Evolutionary conservation across 2,329 filamentous ascomycete species (phyloP).

Genomic region (Bretziella fagacearum): DNA sequence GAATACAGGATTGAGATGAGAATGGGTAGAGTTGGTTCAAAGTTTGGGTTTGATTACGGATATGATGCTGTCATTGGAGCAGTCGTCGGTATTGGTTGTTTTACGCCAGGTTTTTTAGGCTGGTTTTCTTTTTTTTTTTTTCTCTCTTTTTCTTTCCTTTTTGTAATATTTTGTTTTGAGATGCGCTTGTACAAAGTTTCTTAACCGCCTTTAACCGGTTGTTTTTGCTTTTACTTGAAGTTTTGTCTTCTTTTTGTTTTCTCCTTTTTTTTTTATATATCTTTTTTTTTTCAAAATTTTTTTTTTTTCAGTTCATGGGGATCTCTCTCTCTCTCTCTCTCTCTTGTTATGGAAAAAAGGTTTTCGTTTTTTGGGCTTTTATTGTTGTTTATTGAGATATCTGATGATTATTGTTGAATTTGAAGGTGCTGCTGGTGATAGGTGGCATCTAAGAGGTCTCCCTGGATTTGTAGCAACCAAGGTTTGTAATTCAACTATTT

Average conservation of each 20-base stretch:
- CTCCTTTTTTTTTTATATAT: not conserved
- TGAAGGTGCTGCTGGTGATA: not conserved
- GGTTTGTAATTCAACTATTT: no score
- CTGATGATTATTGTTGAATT: conserved; percentile 7
- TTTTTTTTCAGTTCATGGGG: not conserved
- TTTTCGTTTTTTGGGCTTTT: not conserved
- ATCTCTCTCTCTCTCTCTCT: no score
- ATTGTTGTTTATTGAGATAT: not conserved
- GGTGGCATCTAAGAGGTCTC: no score
- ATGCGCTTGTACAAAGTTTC: no score
- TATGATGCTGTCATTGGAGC: not conserved
- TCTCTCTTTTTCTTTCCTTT: no score
- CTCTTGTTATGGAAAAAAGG: not conserved
- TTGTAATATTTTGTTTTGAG: no score
- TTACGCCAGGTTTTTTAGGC: not conserved
- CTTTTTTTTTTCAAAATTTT: not conserved
- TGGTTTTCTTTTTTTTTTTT: no score
- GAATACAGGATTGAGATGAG: not conserved
- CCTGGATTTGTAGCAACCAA: no score
- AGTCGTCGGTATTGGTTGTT: not conserved
- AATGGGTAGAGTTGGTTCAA: not conserved
- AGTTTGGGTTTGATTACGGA: not conserved
- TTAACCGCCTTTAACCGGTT: no score
- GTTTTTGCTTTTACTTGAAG: no score
- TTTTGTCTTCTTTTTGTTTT: not conserved